Percentiles rank a stretch among this genome's conserved stretches.
Conservation (phyloP, 176 grass and related monocot species). For the Canna indica region DNA sequence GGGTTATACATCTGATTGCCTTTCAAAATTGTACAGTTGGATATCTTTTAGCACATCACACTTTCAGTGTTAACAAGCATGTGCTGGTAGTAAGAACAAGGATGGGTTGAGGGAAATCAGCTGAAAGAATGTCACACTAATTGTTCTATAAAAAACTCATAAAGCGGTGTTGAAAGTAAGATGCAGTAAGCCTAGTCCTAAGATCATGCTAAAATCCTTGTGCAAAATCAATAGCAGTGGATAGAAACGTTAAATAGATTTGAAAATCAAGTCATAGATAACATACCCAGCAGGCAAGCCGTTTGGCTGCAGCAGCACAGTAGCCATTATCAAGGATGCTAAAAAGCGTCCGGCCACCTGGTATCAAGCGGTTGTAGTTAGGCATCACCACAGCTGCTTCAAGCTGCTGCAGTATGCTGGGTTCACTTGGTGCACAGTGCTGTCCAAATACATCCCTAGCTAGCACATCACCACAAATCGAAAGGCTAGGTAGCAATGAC, state of each 20-base stretch:
- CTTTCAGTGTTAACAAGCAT: background rate
- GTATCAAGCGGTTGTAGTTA: constrained; percentile 98
- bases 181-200: background rate
- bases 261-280: constrained; percentile 6
- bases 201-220: background rate
- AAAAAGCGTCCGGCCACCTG: constrained; percentile 61
- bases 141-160: too few species aligned
- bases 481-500: constrained; percentile 61
- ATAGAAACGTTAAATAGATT: background rate
- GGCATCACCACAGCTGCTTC: constrained; percentile 88
- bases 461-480: constrained; percentile 93
- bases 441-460: constrained; percentile 66
- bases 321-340: constrained; percentile 91
- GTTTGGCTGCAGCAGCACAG: constrained; percentile 86
- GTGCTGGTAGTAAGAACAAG: background rate
- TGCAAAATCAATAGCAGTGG: background rate
- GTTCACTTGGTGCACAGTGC: constrained; percentile 91
- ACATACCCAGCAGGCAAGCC: constrained; percentile 93
- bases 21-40: background rate
- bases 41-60: background rate
- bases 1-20: background rate
- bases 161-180: too few species aligned
- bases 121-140: background rate
- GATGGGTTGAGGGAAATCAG: background rate
- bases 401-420: constrained; percentile 87